Evolutionary conservation across 108 stramenopile genomes (phyloP).

Genomic region (Ochromonas danica): DNA sequence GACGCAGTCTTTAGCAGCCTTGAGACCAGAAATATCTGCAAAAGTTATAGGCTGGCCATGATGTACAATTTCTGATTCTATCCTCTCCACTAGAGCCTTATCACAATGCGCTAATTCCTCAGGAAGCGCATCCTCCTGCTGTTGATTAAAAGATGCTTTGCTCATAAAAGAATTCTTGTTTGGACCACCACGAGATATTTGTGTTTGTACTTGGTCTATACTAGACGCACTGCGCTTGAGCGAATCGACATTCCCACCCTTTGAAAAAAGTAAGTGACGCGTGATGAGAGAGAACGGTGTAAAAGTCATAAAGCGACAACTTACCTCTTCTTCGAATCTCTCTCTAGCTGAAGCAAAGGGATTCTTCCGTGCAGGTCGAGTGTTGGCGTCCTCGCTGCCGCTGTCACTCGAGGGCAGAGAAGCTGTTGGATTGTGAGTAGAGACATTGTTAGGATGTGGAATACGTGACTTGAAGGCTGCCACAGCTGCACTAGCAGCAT

Average conservation of each 20-base stretch:
- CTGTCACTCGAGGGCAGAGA: no score
- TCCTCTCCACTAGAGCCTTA: slow-evolving; percentile 51
- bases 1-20: slow-evolving; percentile 54
- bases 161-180: background rate
- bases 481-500: no score
- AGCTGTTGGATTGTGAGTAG: no score
- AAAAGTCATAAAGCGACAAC: background rate
- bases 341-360: slow-evolving; percentile 15
- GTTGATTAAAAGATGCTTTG: background rate
- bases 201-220: no score
- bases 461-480: no score
- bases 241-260: background rate
- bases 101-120: slow-evolving; percentile 47
- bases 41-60: slow-evolving; percentile 49
- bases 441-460: no score
- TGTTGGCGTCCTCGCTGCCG: no score
- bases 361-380: no score
- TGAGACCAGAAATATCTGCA: slow-evolving; percentile 56
- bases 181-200: no score
- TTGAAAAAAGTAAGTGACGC: background rate
- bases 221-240: no score
- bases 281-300: background rate
- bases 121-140: slow-evolving; percentile 18
- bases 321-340: background rate
- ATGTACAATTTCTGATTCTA: slow-evolving; percentile 38